A percentile compares a stretch with the other conserved stretches of the same genome.
These are phyloP conservation scores for Casuarina glauca DNA, from an alignment of 306 rosid species.

Conservation along the genomic window DNA sequence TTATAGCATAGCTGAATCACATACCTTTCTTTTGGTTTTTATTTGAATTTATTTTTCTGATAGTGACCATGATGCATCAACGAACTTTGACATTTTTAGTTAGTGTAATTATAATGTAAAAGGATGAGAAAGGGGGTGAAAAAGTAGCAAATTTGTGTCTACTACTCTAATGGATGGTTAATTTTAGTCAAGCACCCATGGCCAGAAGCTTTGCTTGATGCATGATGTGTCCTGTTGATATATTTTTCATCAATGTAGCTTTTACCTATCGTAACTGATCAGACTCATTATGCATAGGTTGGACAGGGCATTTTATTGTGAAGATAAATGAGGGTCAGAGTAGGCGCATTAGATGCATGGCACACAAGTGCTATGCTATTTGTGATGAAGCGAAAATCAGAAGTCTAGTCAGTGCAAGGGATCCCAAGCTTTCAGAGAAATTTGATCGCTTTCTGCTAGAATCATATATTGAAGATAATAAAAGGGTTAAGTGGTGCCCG, in stretches of 20 bases:
- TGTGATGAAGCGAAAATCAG: conserved; percentile 42
- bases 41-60: background rate
- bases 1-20: background rate
- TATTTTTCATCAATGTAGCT: background rate
- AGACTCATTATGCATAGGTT: conserved; percentile 30
- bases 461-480: conserved; percentile 49
- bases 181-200: background rate
- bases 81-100: background rate
- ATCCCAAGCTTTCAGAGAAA: conserved; percentile 35
- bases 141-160: background rate
- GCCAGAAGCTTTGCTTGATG: background rate
- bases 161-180: background rate
- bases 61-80: background rate
- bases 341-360: conserved; percentile 48
- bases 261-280: background rate
- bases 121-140: background rate
- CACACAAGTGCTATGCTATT: conserved; percentile 34
- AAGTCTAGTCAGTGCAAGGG: conserved; percentile 31
- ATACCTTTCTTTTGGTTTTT: background rate
- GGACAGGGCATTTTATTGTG: conserved; percentile 45
- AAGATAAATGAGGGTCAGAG: conserved; percentile 48
- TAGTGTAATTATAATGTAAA: background rate
- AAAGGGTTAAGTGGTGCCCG: conserved; percentile 46
- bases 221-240: background rate
- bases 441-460: conserved; percentile 50